Evolutionary conservation across 139 green algal species (phyloP).

Genomic region (Eudorina sp.): DNA sequence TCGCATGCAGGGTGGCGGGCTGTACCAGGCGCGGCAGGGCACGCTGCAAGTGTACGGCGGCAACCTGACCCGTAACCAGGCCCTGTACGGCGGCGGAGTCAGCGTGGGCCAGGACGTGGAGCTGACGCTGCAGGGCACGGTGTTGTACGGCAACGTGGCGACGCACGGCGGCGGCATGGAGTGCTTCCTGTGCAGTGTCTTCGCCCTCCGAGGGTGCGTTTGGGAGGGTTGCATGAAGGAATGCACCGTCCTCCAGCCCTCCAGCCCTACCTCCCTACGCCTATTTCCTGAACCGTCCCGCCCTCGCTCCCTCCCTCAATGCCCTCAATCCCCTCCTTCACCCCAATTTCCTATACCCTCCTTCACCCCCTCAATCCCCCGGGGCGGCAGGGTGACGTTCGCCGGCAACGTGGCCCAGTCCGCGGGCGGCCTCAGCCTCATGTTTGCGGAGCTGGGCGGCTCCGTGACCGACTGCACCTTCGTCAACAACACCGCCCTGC

Average conservation of each 20-base stretch:
- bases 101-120: conserved; percentile 8
- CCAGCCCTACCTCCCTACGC: background rate
- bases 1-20: conserved; percentile 26
- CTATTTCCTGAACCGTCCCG: too few species aligned
- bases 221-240: too few species aligned
- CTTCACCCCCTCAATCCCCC: too few species aligned
- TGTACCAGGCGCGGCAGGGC: conserved; percentile 19
- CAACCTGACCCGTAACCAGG: background rate
- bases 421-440: background rate
- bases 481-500: background rate
- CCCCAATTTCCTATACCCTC: too few species aligned
- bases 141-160: background rate
- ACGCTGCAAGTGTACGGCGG: background rate
- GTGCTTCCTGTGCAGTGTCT: background rate
- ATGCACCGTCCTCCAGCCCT: background rate
- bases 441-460: conserved; percentile 18
- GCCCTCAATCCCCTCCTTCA: too few species aligned
- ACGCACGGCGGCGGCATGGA: background rate
- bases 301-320: too few species aligned
- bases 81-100: conserved; percentile 19
- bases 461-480: background rate
- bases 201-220: background rate
- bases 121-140: background rate
- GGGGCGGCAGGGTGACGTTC: background rate
- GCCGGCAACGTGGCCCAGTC: background rate